Base-by-base conservation (phyloP, 345 rosid genomes). In the Lepidium aucheri region DNA sequence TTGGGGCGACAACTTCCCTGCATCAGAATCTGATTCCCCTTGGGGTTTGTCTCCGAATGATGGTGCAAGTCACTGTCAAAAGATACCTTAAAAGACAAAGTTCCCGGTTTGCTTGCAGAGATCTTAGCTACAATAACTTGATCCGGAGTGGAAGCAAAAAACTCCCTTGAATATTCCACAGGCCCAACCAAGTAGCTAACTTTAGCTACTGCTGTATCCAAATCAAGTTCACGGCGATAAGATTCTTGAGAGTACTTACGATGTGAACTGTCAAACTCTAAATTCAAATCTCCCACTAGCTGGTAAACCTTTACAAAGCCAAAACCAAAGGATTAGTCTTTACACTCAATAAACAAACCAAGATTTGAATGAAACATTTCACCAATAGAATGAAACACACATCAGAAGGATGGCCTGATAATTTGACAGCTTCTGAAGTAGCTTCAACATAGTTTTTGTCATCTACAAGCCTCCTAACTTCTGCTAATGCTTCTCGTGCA, bases 161-260 rank as follows among this genome's bases (percentile, higher is more conserved):
- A 81, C 14, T 90, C 92, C 67, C 99, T 77, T 1, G 78, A 82
- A 56, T 65, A 88, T 16, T 80, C 86, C 32, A 84, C 82, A 63
- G 62, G 74, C 35, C 81, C 90, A 15, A 81, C 96, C 2, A 82
- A 70, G 74, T 88, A 94, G 36, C 79, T 83, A 53, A 88, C 82
- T 74, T 58, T 81, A 16, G 84, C 86, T 4, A 90, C 82, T 54
- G 99, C 95, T 36, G 87, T 85, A 63, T 88, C 84, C 75, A 94
- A 83, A 79, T 94, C 95, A 9, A 94, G 88, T 74, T 94, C 97
- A 69, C 99, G 83, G n/a, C n/a, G 66, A 40, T 94, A 90, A 9
- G 92, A 81, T 18, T 67, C 82, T 69, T 82, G 78, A 18, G 63
- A 80, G 81, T 84, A 86, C 55, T 59, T 69, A 63, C 74, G 83